Base-by-base conservation (phyloP, 768 basidiomycete genomes). In the Clitopilus passeckerianus region DNA sequence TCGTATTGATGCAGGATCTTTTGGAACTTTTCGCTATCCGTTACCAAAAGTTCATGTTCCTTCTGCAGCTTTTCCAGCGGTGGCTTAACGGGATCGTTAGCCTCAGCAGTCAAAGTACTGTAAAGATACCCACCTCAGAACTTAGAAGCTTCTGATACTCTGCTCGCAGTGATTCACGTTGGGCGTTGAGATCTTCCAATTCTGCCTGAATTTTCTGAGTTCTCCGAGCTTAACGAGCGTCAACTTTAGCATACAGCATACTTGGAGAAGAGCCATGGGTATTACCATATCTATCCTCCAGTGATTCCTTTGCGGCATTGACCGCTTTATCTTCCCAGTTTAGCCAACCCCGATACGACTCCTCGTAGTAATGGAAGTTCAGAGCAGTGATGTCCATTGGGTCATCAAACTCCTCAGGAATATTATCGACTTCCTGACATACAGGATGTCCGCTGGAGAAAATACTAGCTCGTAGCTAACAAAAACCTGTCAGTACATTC, bases 271-370 rank as follows among this genome's bases (percentile, higher is more conserved):
- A 27, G 56, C 41, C 2, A 34, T 34, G 23, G 22, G 5, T 65
- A 80, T 53, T 59, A 94, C 93, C 84, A 72, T 93, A 95, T 60
- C 89, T 84, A 27, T 84, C 83, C 64, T 93, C 90, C 18, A 94
- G 71, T 35, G 77, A 77, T 9, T 50, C 18, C 64, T 84, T 81
- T 56, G 91, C 88, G 56, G 86, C 85, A 62, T 90, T 87, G 1
- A 81, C 75, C 61, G 89, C 90, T 27, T 84, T 78, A 63, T 92
- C 91, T 9, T 80, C 78, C 4, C 84, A 80, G 57, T 86, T 81
- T 33, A 93, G 73, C 77, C 91, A 92, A 5, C 80, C 65, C 5
- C 80, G 75, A 64, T 93, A 93, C 0, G 90, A 80, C 55, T 84
- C 78, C 15, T 83, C 76, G 53, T 82, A 85, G 71, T 90, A 91